Base-by-base conservation (phyloP, 108 stramenopile species). In the Seminavis robusta region DNA sequence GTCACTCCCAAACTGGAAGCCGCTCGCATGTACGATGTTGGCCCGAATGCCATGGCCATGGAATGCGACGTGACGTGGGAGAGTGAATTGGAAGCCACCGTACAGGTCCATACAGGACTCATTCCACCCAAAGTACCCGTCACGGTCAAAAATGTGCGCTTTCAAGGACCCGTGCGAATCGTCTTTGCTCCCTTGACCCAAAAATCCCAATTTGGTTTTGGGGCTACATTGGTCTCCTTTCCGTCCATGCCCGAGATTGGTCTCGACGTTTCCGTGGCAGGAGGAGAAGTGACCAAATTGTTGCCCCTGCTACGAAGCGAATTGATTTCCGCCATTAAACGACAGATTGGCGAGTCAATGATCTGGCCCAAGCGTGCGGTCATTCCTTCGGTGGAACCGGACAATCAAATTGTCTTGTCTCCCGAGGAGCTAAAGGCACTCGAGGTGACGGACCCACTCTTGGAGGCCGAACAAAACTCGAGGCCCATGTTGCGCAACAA, bases 331-430 rank as follows among this genome's bases (percentile, higher is more conserved):
- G 70, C 49, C 36, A 45, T 81, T 0, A 52, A 77, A 44, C 65
- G 71, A 20, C 38, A 59, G 0, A 54, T 81, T 17, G 65, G 46
- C 21, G 67, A 77, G 11, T 65, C 74, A 59, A 47, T 77, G 25
- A 47, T 81, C 27, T 81, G 74, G 80, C 80, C 80, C 4, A 23
- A 63, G 10, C 47, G 80, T 4, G 55, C 48, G 27, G 80, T 81
- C 4, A 58, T 81, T 0, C 76, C 80, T 13, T 33, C 33, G n/a
- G n/a, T n/a, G n/a, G n/a, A n/a, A n/a, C n/a, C n/a, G n/a, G n/a
- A n/a, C n/a, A n/a, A n/a, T n/a, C n/a, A n/a, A n/a, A n/a, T n/a
- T n/a, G n/a, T n/a, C n/a, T n/a, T n/a, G n/a, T n/a, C n/a, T n/a
- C n/a, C n/a, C n/a, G n/a, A n/a, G n/a, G n/a, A n/a, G n/a, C n/a